Evolutionary conservation across 2,329 filamentous ascomycete genomes (phyloP), one percentile per base, ranked within the genome.

Genomic region (Paraconiothyrium brasiliense): DNA sequence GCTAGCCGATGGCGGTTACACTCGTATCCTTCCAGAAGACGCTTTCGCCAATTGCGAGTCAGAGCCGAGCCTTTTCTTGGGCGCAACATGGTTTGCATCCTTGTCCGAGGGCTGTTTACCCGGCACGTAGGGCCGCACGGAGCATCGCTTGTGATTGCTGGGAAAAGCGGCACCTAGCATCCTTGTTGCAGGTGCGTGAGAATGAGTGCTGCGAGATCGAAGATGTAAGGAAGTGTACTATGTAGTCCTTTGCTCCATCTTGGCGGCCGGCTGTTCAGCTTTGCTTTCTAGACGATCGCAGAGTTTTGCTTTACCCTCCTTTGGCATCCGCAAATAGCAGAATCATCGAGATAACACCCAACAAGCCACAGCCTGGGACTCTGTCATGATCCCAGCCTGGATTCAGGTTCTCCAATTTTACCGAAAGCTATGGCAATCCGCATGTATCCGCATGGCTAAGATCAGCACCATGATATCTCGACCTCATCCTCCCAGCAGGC

Each of bases 81-180:
- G 46, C 47, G 60, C 39, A 54, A 62, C 57, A 57, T 68, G 65
- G 46, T 60, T 57, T 63, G 22, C n/a, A 54, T 41, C 54, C 49
- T 14, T 63, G 34, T 56, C 59, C 56, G 60, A 32, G 27, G 62
- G 44, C 64, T 66, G 61, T 73, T 75, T 75, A 75, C 68, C 71
- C 72, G 72, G 72, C 58, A 67, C 59, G 61, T 59, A 73, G 69
- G 69, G 43, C 71, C 70, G 71, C 71, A 70, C 67, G 63, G 70
- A 62, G 61, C 70, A 59, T 69, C 67, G 68, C 65, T 69, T 68
- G 65, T 39, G 49, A 59, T 44, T 54, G 54, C 58, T 51, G 64
- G 61, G 44, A 57, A 46, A 46, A 46, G 43, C 20, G 43, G 14
- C 39, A n/a, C 27, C 27, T 30, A 30, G 4, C 43, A 24, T 24